Base-by-base conservation (phyloP, 306 rosid species). In the Glycine tomentella region DNA sequence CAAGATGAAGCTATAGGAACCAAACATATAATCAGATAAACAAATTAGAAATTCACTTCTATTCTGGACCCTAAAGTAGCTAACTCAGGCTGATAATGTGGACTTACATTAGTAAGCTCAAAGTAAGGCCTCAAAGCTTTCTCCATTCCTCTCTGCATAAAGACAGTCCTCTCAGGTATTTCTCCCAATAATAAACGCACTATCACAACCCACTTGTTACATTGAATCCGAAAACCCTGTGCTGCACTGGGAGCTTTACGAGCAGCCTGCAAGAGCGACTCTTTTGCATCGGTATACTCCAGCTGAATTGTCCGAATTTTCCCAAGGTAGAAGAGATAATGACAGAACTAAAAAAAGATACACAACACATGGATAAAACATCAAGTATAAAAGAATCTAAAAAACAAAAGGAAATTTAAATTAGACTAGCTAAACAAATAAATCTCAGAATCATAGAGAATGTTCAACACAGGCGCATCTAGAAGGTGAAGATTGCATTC, bases 221-320 rank as follows among this genome's bases (percentile, higher is more conserved):
- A 91, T 79, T 91, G 97, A 77, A 93, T 88, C 70, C 89, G 92
- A 78, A 93, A 91, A 52, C 94, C 94, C 59, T 84, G 90, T 9
- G 97, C 97, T 3, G 97, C 90, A 73, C 86, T 63, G n/a, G n/a
- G n/a, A n/a, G n/a, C n/a, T n/a, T n/a, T n/a, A n/a, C n/a, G n/a
- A n/a, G n/a, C n/a, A n/a, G n/a, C n/a, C n/a, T n/a, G n/a, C n/a
- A n/a, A n/a, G n/a, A n/a, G n/a, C n/a, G n/a, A n/a, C 78, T 90
- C 97, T 88, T 93, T 93, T 57, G 97, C 97, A 85, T 93, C 94
- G 7, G 97, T 93, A 63, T 93, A 93, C 89, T 91, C 97, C 89
- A 93, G 77, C 84, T 93, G 97, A 66, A 93, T 93, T 14, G 97
- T 93, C 68, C 94, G 87, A 73, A 93, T 93, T 87, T 93, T 93